Evolutionary conservation across 1,139 yeast genomes (phyloP), one percentile per base, ranked within the genome.

Genomic region (Kurtzmaniella natalensis): DNA sequence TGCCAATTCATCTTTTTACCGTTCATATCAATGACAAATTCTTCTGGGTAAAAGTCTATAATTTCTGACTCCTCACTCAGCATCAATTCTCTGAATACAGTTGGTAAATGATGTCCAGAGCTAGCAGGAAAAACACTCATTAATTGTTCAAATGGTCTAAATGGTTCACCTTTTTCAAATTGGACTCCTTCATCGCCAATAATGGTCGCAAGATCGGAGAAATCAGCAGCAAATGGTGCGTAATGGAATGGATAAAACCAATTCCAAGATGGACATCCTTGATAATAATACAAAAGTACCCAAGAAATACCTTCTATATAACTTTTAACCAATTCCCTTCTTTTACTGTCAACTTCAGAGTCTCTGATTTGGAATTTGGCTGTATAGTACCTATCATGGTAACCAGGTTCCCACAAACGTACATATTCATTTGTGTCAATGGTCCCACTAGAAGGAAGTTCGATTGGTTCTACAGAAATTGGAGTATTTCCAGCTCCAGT

Each of bases 91-190:
- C 94, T 72, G 59, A 92, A 86, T 3, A 86, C 78, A 35, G 74
- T 79, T 0, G 99, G 99, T 27, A 94, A 65, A 4, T 84, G 82
- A 51, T 87, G 95, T n/a, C 88, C 85, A 2, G 96, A 86, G 2
- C 95, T 96, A 1, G 97, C 96, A 0, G 99, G 98, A 47, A 94
- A 64, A 16, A 94, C 98, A 49, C 96, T 83, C 96, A 94, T 89
- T 48, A 94, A 74, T 61, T 94, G 99, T 55, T 94, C 99, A 58
- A 73, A 94, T 1, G 99, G 99, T 45, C 78, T 61, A 58, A 92
- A 89, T 5, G 99, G 98, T 38, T 70, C 67, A 3, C 96, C 96
- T 26, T 64, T 55, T 9, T 73, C 70, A 51, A 92, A 89, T 26
- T 64, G 59, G 30, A 89, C 70, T 2, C 81, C 70, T 28, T 82